These are phyloP conservation scores for Wickerhamiella qilinensis DNA, from an alignment of 805 yeast species.

Conservation along the genomic window DNA sequence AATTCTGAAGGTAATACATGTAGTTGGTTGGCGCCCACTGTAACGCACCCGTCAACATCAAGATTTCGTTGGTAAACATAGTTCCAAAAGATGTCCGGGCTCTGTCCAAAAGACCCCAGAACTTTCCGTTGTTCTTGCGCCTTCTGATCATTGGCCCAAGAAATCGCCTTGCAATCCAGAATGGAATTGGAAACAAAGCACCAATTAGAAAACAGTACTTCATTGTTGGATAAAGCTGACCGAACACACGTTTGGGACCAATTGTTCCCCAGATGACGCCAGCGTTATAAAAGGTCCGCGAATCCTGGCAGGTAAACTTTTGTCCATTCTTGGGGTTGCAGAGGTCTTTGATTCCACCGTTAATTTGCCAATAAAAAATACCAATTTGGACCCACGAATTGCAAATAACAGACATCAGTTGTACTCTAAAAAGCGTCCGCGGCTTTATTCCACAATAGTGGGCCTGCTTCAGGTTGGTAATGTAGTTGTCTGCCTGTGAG, in stretches of 20 bases:
- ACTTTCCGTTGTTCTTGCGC: too few relatives aligned
- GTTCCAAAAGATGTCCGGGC: too few relatives aligned
- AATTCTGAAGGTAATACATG: too few relatives aligned
- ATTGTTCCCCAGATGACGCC: constrained; percentile 43
- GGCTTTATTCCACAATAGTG: constrained; percentile 29
- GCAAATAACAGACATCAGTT: constrained; percentile 26
- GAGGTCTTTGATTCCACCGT: constrained; percentile 25
- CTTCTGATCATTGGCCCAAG: too few relatives aligned
- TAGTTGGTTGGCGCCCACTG: too few relatives aligned
- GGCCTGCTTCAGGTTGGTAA: constrained; percentile 37
- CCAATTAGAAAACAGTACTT: constrained; percentile 54
- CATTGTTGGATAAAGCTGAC: constrained; percentile 41
- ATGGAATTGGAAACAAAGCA: constrained; percentile 13
- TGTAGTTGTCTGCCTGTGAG: constrained; percentile 39
- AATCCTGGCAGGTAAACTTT: constrained; percentile 27
- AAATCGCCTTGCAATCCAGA: constrained; percentile 7
- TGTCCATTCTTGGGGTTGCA: constrained; percentile 26
- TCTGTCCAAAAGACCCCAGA: too few relatives aligned
- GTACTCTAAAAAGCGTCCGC: constrained; percentile 26
- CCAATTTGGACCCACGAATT: constrained; percentile 27
- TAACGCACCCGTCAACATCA: too few relatives aligned
- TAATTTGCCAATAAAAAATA: constrained; percentile 29
- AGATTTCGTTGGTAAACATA: too few relatives aligned
- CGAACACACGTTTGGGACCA: constrained; percentile 39
- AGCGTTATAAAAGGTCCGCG: constrained; percentile 30